Evolutionary conservation across 2,329 filamentous ascomycete species (phyloP).

Genomic region (Colletotrichum cuscutae): DNA sequence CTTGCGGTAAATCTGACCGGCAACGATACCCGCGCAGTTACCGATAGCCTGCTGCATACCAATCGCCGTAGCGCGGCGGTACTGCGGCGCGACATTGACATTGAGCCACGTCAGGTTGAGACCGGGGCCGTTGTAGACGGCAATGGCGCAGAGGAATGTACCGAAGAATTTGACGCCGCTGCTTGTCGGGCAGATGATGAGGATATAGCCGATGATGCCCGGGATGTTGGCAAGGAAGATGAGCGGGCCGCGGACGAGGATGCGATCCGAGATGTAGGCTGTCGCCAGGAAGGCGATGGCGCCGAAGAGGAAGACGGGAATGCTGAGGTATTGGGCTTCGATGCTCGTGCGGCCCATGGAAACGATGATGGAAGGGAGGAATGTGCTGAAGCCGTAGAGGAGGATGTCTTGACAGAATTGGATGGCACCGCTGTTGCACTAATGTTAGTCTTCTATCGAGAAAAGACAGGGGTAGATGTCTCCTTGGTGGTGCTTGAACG

Average conservation of each 20-base stretch:
- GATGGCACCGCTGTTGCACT: constrained; percentile 45
- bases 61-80: constrained; percentile 56
- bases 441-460: neutral
- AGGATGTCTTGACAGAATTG: constrained; percentile 64
- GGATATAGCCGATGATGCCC: constrained; percentile 59
- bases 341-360: constrained; percentile 62
- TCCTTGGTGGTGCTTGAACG: neutral
- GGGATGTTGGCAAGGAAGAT: constrained; percentile 68
- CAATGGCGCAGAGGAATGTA: constrained; percentile 58
- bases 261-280: constrained; percentile 58
- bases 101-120: constrained; percentile 59
- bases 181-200: constrained; percentile 58
- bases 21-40: constrained; percentile 57
- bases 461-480: no score
- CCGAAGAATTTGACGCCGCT: constrained; percentile 61
- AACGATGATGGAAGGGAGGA: constrained; percentile 65
- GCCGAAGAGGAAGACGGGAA: constrained; percentile 65
- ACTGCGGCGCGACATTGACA: constrained; percentile 56
- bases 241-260: constrained; percentile 45
- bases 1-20: constrained; percentile 49
- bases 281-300: constrained; percentile 55
- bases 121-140: constrained; percentile 59
- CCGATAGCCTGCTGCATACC: constrained; percentile 47
- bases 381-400: constrained; percentile 68
- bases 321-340: constrained; percentile 63